Evolutionary conservation across 1,284 basidiomycete genomes (phyloP), one percentile per base, ranked within the genome.

Genomic region (Heterobasidion occidentale): DNA sequence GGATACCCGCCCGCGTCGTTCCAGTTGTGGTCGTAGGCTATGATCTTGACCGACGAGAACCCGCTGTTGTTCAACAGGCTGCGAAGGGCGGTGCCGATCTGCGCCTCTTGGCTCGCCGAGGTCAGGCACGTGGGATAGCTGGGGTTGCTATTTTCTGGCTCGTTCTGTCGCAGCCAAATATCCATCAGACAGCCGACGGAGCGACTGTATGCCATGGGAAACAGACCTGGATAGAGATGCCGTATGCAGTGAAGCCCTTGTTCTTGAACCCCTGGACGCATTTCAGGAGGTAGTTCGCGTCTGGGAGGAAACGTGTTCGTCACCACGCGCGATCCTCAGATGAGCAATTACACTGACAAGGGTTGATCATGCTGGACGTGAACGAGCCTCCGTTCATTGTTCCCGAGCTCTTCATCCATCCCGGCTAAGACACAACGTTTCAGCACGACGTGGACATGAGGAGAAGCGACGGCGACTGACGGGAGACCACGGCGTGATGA

Each of bases 21-120:
- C 79, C 79, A 80, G 61, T 80, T 79, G 60, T 77, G 76, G 49
- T 78, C 77, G 58, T 72, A 78, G 36, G 76, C 78, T 46, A 79
- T 68, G 50, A 80, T 73, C 65, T 76, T 65, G 19, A 73, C 73
- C 50, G 59, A 61, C 2, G 67, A 67, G 60, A 78, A 75, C 1
- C 77, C 76, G 56, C 77, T 74, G 48, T 68, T 68, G 61, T 79
- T 61, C 68, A 81, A 71, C 46, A 80, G 59, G 6, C 65, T 69
- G 12, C 80, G 72, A 7, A 81, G 68, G 9, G 70, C 59, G 2
- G 63, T 65, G 27, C 71, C 79, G 49, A 81, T 70, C 34, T 68
- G 59, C 0, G 76, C 79, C 60, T 77, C 72, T 33, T 72, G 68
- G 3, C 63, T 63, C 1, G 71, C 71, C 2, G 69, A 69, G 62